phyloP scores from a whole-genome alignment of 2,329 filamentous ascomycete species.

The Aspergillus ochraceus region DNA sequence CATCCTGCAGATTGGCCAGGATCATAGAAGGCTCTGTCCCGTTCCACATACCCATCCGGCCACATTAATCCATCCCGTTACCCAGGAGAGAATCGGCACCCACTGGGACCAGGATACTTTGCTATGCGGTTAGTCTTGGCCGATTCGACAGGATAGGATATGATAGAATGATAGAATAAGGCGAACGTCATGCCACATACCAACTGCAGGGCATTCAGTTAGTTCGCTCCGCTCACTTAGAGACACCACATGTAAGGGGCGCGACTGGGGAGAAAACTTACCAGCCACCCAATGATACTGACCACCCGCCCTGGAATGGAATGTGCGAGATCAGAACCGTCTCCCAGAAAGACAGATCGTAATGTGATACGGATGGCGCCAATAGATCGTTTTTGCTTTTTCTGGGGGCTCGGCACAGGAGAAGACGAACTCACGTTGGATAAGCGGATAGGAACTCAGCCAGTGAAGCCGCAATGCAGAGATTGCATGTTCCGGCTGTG shows the following conservation, averaged over 20 bases:
- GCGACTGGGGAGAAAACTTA: slow-evolving; percentile 16
- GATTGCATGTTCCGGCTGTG: slow-evolving; percentile 66
- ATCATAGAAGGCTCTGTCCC: no score
- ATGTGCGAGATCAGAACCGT: not conserved
- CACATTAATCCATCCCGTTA: slow-evolving; percentile 69
- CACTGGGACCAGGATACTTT: slow-evolving; percentile 58
- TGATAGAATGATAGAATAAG: not conserved
- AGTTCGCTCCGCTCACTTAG: not conserved
- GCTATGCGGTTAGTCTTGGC: not conserved
- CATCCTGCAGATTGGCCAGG: not conserved
- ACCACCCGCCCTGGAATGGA: slow-evolving; percentile 47
- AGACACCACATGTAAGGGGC: not conserved
- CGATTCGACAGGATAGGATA: not conserved
- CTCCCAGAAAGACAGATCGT: no score
- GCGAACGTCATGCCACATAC: slow-evolving; percentile 24
- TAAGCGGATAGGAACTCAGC: slow-evolving; percentile 70
- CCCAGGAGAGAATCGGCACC: slow-evolving; percentile 64
- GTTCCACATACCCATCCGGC: slow-evolving; percentile 61
- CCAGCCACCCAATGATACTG: slow-evolving; percentile 72
- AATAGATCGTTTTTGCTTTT: no score
- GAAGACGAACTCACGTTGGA: slow-evolving; percentile 39
- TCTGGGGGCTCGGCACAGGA: not conserved
- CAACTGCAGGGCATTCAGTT: slow-evolving; percentile 19
- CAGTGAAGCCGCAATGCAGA: slow-evolving; percentile 67
- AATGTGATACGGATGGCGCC: no score